phyloP scores from a whole-genome alignment of 768 basidiomycete genomes.

The Naganishia onofrii region DNA sequence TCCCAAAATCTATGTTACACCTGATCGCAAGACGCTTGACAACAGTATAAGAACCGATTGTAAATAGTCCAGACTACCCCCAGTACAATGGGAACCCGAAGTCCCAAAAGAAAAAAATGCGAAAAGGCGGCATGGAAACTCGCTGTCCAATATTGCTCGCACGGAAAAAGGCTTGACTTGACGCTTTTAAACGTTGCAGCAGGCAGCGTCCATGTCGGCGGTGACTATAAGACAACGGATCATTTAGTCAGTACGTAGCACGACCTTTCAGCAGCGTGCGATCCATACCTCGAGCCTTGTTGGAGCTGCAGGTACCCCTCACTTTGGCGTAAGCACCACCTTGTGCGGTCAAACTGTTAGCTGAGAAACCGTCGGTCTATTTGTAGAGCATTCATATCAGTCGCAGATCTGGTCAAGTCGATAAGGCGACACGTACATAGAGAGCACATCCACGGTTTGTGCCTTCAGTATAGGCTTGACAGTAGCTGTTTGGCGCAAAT shows the following conservation, averaged over 20 bases:
- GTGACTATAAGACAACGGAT: background rate
- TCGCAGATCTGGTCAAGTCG: background rate
- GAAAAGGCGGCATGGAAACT: too few relatives aligned
- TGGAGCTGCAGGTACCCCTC: background rate
- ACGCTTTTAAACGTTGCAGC: constrained; percentile 1
- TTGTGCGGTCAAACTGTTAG: background rate
- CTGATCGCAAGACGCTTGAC: too few relatives aligned
- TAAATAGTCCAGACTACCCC: too few relatives aligned
- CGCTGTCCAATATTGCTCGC: too few relatives aligned
- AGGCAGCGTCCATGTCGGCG: constrained; percentile 1
- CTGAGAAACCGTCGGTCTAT: background rate
- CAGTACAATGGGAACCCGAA: too few relatives aligned
- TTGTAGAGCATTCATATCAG: background rate
- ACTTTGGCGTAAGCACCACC: background rate
- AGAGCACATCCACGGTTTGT: constrained; percentile 2
- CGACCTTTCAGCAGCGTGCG: background rate
- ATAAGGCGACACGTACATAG: background rate
- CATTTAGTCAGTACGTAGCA: background rate
- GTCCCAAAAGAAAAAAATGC: too few relatives aligned
- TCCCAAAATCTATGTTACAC: too few relatives aligned
- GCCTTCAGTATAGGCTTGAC: background rate
- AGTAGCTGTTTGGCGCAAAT: background rate
- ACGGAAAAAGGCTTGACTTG: too few relatives aligned
- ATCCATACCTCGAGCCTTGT: background rate
- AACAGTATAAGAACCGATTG: too few relatives aligned